phyloP scores from a whole-genome alignment of 495 filamentous ascomycete species.

The Rusavskia elegans region DNA sequence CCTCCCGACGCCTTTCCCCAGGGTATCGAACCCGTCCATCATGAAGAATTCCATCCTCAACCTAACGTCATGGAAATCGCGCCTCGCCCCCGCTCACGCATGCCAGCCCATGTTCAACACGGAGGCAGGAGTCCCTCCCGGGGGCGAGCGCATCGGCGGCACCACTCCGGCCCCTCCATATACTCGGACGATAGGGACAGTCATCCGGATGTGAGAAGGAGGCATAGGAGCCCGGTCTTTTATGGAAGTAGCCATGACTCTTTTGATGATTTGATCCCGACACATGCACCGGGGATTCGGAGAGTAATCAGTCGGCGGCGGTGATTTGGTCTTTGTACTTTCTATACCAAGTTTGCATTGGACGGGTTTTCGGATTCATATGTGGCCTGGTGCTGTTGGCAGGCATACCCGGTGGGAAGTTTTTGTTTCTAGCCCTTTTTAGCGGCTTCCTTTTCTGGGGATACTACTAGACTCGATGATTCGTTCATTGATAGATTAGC shows the following conservation, averaged over 20 bases:
- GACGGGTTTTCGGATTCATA: too few relatives aligned
- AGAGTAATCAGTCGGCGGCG: neutral
- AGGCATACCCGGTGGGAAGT: too few relatives aligned
- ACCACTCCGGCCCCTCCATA: neutral
- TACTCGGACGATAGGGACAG: neutral
- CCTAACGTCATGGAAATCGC: neutral
- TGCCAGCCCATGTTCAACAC: neutral
- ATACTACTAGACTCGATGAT: too few relatives aligned
- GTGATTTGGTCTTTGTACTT: neutral
- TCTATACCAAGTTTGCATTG: neutral
- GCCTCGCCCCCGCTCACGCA: neutral
- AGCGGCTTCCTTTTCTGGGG: too few relatives aligned
- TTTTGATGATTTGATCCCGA: neutral
- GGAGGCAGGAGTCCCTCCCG: neutral
- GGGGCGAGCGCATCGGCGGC: neutral
- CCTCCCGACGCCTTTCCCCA: neutral
- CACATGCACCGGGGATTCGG: too few relatives aligned
- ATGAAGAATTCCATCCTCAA: neutral
- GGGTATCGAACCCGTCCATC: neutral
- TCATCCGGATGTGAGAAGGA: neutral
- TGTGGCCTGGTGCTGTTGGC: neutral
- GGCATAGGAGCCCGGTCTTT: neutral
- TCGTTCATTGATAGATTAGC: too few relatives aligned
- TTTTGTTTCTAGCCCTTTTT: too few relatives aligned
- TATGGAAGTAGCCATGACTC: neutral